Evolutionary conservation across 768 basidiomycete species (phyloP).

Genomic region (Lentinula sp.): DNA sequence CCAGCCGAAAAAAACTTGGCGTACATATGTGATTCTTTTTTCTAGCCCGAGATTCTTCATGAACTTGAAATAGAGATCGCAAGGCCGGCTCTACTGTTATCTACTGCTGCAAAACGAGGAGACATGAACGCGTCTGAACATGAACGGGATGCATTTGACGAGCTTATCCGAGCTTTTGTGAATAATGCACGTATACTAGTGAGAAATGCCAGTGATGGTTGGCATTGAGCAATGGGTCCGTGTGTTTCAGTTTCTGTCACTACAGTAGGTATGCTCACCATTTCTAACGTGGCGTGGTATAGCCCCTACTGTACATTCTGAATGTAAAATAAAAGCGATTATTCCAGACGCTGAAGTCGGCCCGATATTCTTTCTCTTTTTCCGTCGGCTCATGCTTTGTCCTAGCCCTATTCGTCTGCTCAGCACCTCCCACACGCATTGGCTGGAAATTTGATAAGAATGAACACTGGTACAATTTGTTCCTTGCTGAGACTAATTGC

Average conservation of each 20-base stretch:
- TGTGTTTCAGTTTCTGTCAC: too few species aligned
- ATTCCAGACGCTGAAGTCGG: too few species aligned
- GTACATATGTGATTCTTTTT: not conserved
- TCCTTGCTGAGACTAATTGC: too few species aligned
- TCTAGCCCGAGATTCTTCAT: slow-evolving; percentile 58
- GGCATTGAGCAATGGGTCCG: slow-evolving; percentile 23
- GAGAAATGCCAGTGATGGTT: slow-evolving; percentile 61
- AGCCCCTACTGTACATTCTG: too few species aligned
- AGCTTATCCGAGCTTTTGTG: slow-evolving; percentile 86
- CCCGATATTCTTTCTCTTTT: not conserved
- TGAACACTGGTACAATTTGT: too few species aligned
- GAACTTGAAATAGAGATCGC: slow-evolving; percentile 90
- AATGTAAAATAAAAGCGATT: too few species aligned
- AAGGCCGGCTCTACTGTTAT: slow-evolving; percentile 63
- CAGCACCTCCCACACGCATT: too few species aligned
- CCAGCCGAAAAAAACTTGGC: not conserved
- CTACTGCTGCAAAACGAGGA: slow-evolving; percentile 62
- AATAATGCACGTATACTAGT: slow-evolving; percentile 90
- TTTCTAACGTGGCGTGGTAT: too few species aligned
- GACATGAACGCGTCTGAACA: slow-evolving; percentile 53
- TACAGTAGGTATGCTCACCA: too few species aligned
- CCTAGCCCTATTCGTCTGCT: too few species aligned
- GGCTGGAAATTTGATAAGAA: too few species aligned
- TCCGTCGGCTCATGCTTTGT: not conserved
- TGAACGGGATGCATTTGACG: slow-evolving; percentile 78